phyloP scores from a whole-genome alignment of 495 filamentous ascomycete genomes.

The Lepraria neglecta region DNA sequence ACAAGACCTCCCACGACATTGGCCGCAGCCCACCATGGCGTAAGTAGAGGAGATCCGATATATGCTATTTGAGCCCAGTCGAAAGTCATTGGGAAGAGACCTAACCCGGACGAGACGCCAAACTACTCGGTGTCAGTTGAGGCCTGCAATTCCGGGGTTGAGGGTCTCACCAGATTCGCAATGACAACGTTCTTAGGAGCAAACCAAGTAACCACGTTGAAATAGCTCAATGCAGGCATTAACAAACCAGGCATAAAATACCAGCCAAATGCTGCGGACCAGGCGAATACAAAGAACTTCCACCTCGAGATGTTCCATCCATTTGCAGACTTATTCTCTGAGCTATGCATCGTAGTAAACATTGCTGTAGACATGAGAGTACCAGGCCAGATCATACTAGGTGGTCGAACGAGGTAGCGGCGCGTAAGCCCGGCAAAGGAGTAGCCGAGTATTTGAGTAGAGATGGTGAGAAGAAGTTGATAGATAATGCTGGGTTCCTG shows the following conservation, averaged over 20 bases:
- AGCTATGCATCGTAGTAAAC: conserved; percentile 78
- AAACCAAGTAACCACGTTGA: conserved; percentile 89
- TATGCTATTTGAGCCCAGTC: conserved; percentile 93
- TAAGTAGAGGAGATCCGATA: conserved; percentile 78
- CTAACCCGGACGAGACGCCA: conserved; percentile 76
- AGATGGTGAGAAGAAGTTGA: conserved; percentile 72
- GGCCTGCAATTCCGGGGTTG: neutral
- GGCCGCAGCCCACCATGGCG: conserved; percentile 85
- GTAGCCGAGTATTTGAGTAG: conserved; percentile 80
- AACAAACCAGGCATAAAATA: conserved; percentile 84
- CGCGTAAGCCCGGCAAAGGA: conserved; percentile 73
- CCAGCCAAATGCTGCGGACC: conserved; percentile 57
- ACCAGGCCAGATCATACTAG: conserved; percentile 88
- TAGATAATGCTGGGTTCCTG: conserved; percentile 68
- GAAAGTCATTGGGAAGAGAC: conserved; percentile 81
- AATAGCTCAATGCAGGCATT: conserved; percentile 81
- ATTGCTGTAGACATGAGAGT: conserved; percentile 83
- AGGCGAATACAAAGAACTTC: conserved; percentile 74
- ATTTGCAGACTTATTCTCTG: conserved; percentile 70
- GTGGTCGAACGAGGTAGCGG: conserved; percentile 73
- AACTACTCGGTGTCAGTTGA: conserved; percentile 41
- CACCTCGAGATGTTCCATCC: conserved; percentile 78
- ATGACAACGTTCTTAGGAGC: conserved; percentile 69
- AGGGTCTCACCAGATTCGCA: conserved; percentile 54
- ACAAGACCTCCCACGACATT: conserved; percentile 83